Percentiles rank a stretch among this genome's conserved stretches.
Conservation (phyloP, 139 green algal species). For the Closterium sp. region DNA sequence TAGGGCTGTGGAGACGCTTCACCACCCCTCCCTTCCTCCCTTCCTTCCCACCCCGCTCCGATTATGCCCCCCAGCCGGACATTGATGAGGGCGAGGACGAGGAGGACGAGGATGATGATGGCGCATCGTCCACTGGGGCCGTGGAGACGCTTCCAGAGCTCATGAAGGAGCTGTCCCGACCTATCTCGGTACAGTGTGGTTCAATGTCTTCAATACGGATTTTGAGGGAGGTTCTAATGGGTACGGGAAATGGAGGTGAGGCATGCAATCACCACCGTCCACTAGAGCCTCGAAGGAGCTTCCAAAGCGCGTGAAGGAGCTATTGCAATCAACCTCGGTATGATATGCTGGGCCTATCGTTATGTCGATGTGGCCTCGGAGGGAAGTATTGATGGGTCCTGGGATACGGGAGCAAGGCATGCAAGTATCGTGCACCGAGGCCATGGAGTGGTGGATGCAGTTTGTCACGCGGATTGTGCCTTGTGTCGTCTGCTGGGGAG, state of each 20-base stretch:
- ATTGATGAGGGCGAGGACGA: background rate
- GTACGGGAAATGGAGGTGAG: background rate
- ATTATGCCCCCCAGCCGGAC: background rate
- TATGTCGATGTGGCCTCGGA: no score
- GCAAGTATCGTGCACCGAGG: no score
- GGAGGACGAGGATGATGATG: slow-evolving; percentile 20
- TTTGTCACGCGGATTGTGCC: no score
- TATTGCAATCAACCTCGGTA: background rate
- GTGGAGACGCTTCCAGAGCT: slow-evolving; percentile 19
- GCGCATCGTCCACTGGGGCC: background rate
- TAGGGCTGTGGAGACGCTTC: background rate
- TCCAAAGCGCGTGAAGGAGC: background rate
- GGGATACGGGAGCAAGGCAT: background rate
- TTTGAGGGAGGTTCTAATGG: no score
- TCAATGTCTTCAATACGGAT: no score
- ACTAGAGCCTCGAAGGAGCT: background rate
- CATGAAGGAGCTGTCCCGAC: background rate
- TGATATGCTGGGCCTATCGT: no score
- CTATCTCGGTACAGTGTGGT: background rate
- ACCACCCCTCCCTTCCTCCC: background rate
- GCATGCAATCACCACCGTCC: background rate
- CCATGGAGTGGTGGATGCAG: no score
- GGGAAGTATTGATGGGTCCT: no score
- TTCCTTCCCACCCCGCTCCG: background rate
- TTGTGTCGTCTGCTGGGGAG: background rate